Base-by-base conservation (phyloP, 2,329 filamentous ascomycete genomes). In the Mariannaea elegans region DNA sequence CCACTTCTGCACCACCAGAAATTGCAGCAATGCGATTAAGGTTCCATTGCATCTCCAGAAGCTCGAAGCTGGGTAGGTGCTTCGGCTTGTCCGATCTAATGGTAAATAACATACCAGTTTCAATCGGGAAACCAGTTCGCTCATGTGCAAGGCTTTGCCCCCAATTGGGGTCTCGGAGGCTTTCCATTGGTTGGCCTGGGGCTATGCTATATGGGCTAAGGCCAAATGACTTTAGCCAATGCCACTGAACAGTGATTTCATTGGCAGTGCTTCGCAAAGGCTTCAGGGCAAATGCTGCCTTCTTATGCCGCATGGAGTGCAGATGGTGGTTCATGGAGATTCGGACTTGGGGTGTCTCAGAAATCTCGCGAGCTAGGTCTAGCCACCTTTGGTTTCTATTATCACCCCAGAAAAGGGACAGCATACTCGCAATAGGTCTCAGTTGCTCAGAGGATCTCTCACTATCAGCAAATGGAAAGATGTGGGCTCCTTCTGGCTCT, bases 161-260 rank as follows among this genome's bases (percentile, higher is more conserved):
- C 45, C 27, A 34, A 8, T 14, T 16, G 7, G 27, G 29, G 10
- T 23, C 16, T n/a, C 27, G 9, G 27, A 36, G 9, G 27, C 16
- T 18, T 7, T 18, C 29, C 4, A 19, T 36, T 9, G 10, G 14
- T 4, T 10, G 6, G 27, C 29, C 9, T 48, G 47, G 47, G 14
- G 12, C n/a, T 9, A 50, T n/a, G n/a, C n/a, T n/a, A n/a, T n/a
- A n/a, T n/a, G n/a, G n/a, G n/a, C n/a, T n/a, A n/a, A n/a, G n/a
- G 19, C 32, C 32, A 31, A 23, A 50, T 7, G 19, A n/a, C 47
- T 50, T 39, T n/a, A 50, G 47, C 47, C 47, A 50, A 29, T 50
- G 47, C 31, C 31, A 39, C 47, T 50, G 47, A 27, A 50, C 6
- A 29, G 21, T 16, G 13, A 50, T 39, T 18, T 38, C 34, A 23